A percentile compares a stretch with the other conserved stretches of the same genome.
Conservation (phyloP, 31 red algal genomes). For the Endocladia muricata region DNA sequence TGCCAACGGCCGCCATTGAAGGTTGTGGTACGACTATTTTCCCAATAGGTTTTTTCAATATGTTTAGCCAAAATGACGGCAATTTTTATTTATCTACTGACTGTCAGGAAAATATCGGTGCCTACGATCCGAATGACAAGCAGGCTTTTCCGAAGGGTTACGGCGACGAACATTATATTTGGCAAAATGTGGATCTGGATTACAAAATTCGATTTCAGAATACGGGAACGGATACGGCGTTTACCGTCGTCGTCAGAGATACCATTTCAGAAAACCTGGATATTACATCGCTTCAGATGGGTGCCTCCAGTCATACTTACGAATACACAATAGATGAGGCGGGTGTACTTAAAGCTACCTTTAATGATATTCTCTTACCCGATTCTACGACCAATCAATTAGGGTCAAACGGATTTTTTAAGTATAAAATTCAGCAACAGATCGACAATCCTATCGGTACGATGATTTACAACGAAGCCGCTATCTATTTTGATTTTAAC, state of each 20-base stretch:
- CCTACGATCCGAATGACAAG: conserved; percentile 14
- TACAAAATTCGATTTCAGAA: conserved; percentile 6
- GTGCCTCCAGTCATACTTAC: too few species aligned
- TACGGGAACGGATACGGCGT: too few species aligned
- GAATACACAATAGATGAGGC: neutral
- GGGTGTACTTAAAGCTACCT: too few species aligned
- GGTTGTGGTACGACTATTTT: too few species aligned
- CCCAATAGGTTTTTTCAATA: neutral
- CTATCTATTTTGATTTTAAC: conserved; percentile 16
- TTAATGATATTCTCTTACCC: too few species aligned
- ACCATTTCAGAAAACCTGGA: too few species aligned
- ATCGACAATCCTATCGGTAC: too few species aligned
- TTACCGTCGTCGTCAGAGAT: neutral
- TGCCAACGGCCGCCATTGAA: too few species aligned
- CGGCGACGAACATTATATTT: neutral
- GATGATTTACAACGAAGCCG: neutral
- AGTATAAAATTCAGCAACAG: too few species aligned
- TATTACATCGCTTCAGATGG: too few species aligned
- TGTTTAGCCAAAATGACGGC: neutral
- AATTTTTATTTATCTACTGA: neutral
- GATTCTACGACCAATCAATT: too few species aligned
- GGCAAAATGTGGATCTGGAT: neutral
- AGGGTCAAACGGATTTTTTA: too few species aligned
- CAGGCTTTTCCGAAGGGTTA: neutral
- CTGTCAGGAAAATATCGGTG: neutral